Percentiles rank a stretch among this genome's conserved stretches.
These are phyloP conservation scores for Yamadazyma membranifaciens DNA, from an alignment of 1,139 yeast species.

Conservation along the genomic window DNA sequence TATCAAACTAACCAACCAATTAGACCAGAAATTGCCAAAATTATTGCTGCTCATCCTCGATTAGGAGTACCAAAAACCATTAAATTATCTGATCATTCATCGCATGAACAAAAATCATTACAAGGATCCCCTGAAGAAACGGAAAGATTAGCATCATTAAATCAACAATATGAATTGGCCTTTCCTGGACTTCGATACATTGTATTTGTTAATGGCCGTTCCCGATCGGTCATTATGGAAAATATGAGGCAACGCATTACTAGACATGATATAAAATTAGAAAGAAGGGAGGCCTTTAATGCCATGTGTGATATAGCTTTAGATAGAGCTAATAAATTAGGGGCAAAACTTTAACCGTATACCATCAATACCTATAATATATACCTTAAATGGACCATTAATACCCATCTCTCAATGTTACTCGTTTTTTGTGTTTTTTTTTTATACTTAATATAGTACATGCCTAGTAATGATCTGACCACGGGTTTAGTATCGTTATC, in stretches of 20 bases:
- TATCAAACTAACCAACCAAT: conserved; percentile 17
- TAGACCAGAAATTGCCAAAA: conserved; percentile 40
- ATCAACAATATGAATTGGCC: conserved; percentile 58
- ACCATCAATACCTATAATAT: not conserved
- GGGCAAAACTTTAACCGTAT: conserved; percentile 21
- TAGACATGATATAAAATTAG: conserved; percentile 50
- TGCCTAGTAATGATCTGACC: no score
- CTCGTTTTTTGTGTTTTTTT: no score
- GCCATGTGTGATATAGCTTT: conserved; percentile 90
- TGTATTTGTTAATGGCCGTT: conserved; percentile 86
- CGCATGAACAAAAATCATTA: conserved; percentile 68
- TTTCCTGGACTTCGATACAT: conserved; percentile 88
- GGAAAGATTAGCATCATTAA: conserved; percentile 47
- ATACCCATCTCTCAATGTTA: no score
- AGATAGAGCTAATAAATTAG: conserved; percentile 64
- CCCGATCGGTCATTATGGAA: conserved; percentile 61
- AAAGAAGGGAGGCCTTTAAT: conserved; percentile 65
- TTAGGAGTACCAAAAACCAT: conserved; percentile 59
- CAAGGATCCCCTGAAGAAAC: conserved; percentile 49
- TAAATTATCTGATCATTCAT: conserved; percentile 61
- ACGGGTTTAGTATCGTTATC: no score
- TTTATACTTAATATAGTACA: no score
- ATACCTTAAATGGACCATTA: not conserved
- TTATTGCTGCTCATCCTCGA: conserved; percentile 88
- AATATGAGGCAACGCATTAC: conserved; percentile 63